A percentile compares a stretch with the other conserved stretches of the same genome.
Evolutionary conservation across 2,329 filamentous ascomycete genomes (phyloP).

Genomic region (Sporothrix phasma): DNA sequence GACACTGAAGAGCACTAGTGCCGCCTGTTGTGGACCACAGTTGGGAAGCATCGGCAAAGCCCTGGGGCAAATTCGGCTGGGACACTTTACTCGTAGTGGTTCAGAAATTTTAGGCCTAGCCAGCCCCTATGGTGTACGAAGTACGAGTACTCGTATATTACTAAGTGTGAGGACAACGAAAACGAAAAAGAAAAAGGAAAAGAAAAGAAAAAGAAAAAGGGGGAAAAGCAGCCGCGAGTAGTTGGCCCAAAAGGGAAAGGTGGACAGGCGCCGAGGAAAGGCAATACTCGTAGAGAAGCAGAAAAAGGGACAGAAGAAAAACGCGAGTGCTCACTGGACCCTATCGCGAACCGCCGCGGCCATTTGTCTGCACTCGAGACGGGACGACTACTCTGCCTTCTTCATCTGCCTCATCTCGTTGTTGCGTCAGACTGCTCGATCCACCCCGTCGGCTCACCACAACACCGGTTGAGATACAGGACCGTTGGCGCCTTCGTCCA

Average conservation of each 20-base stretch:
- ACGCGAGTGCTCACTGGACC: neutral
- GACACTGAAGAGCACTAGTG: neutral
- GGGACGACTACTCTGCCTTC: neutral
- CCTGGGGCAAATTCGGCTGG: neutral
- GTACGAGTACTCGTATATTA: too few relatives aligned
- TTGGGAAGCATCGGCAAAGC: neutral
- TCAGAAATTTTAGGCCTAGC: neutral
- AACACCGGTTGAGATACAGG: too few relatives aligned
- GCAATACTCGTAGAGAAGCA: neutral
- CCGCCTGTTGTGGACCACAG: neutral
- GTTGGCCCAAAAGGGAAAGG: neutral
- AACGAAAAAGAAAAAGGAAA: neutral
- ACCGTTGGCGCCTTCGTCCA: neutral
- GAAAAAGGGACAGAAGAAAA: neutral
- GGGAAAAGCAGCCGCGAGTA: neutral
- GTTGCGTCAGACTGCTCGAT: too few relatives aligned
- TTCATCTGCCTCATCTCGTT: neutral
- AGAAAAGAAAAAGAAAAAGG: constrained; percentile 6
- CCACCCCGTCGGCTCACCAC: too few relatives aligned
- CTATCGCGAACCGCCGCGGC: neutral
- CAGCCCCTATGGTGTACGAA: neutral
- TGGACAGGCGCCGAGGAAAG: neutral
- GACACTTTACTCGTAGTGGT: neutral
- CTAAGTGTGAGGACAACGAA: neutral
- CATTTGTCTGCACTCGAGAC: neutral